A percentile compares a stretch with the other conserved stretches of the same genome.
Conservation (phyloP, 768 basidiomycete species). For the Fistulinella prunicolor region DNA sequence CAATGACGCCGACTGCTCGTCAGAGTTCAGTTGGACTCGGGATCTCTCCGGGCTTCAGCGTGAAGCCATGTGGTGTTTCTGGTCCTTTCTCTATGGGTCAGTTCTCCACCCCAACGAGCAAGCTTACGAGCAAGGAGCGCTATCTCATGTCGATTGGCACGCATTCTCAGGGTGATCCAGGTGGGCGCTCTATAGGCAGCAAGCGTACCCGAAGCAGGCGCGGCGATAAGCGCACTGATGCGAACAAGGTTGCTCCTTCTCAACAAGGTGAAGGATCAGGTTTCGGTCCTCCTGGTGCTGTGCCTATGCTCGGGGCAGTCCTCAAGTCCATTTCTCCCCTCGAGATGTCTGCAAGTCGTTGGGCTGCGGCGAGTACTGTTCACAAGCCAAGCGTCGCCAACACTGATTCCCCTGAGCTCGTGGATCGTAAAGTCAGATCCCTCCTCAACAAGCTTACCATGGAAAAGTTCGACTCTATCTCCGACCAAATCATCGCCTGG, state of each 20-base stretch:
- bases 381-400: constrained; percentile 44
- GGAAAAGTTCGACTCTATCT: constrained; percentile 96
- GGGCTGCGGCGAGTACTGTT: constrained; percentile 53
- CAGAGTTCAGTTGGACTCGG: constrained; percentile 52
- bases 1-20: constrained; percentile 43
- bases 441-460: constrained; percentile 95
- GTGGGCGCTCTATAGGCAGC: constrained; percentile 44
- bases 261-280: constrained; percentile 43
- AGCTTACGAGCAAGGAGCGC: constrained; percentile 70
- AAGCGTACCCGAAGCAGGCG: constrained; percentile 78
- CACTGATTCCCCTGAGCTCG: constrained; percentile 73
- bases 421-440: constrained; percentile 90
- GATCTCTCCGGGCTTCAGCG: constrained; percentile 23
- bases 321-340: constrained; percentile 77
- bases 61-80: constrained; percentile 31
- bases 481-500: constrained; percentile 92
- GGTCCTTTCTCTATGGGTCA: constrained; percentile 61
- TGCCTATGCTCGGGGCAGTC: constrained; percentile 28
- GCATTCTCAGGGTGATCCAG: constrained; percentile 64
- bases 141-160: constrained; percentile 42
- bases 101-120: constrained; percentile 51
- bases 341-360: constrained; percentile 76
- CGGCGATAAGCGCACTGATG: constrained; percentile 71
- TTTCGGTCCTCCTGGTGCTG: constrained; percentile 29
- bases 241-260: constrained; percentile 40